These are phyloP conservation scores for Xylariaceae sp. DNA, from an alignment of 2,329 filamentous ascomycete species.

Conservation along the genomic window DNA sequence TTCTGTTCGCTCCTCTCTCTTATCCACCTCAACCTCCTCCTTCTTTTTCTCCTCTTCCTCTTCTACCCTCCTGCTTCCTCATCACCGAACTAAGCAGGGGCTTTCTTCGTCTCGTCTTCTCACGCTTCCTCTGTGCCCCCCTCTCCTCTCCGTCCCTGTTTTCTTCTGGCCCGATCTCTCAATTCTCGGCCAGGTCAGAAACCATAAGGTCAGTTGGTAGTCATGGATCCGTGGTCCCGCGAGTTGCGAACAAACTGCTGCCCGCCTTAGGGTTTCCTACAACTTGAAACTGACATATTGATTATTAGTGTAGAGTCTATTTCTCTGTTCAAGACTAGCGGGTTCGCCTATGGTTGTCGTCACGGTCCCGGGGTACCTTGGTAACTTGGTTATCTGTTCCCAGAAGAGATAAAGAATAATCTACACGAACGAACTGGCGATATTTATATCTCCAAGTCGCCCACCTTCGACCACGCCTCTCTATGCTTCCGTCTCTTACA, in stretches of 20 bases:
- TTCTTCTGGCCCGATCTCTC: slow-evolving; percentile 36
- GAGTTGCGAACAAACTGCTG: slow-evolving; percentile 22
- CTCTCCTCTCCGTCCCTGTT: slow-evolving; percentile 33
- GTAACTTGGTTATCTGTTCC: neutral
- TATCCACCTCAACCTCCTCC: slow-evolving; percentile 26
- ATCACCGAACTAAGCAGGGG: slow-evolving; percentile 17
- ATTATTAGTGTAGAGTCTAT: neutral
- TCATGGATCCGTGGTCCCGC: slow-evolving; percentile 17
- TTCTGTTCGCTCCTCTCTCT: slow-evolving; percentile 31
- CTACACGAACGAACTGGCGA: neutral
- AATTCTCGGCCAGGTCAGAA: slow-evolving; percentile 32
- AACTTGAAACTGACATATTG: slow-evolving; percentile 25
- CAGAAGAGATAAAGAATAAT: neutral
- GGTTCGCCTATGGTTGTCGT: neutral
- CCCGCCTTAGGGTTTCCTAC: slow-evolving; percentile 24
- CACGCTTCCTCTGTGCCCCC: slow-evolving; percentile 20
- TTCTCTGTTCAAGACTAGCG: neutral
- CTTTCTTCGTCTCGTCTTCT: slow-evolving; percentile 22
- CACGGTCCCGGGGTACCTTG: neutral
- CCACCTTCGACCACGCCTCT: neutral
- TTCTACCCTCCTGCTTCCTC: slow-evolving; percentile 25
- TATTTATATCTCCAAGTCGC: neutral
- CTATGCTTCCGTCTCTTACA: slow-evolving; percentile 7
- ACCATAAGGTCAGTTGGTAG: slow-evolving; percentile 29
- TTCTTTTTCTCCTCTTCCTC: slow-evolving; percentile 23